Evolutionary conservation across 495 filamentous ascomycete genomes (phyloP), one percentile per base, ranked within the genome.

Genomic region (Coniosporium apollinis): DNA sequence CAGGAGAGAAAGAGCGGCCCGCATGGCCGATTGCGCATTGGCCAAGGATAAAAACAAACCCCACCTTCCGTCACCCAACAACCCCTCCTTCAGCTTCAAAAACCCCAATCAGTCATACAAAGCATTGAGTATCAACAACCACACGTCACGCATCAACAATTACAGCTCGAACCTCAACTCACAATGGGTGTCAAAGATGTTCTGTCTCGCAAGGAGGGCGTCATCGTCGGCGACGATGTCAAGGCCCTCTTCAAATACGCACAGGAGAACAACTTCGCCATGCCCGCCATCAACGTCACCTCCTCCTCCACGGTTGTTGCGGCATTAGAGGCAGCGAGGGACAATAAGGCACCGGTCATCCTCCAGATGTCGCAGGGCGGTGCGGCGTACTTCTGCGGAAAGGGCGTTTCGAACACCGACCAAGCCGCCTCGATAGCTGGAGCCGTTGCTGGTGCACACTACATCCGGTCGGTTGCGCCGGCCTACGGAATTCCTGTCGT

Each of bases 281-380:
- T 96, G 15, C 5, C 21, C 7, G 7, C 1, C 11, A 32, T 68
- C 60, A 89, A 92, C 59, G 82, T 94, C 49, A 94, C 89, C 46
- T 92, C 82, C 31, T 86, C 79, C 34, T 89, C 80, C 43, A 92
- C 85, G 33, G 83, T 79, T 32, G 74, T 94, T 42, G 75, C 84
- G 46, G 62, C 79, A 15, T 80, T 96, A 36, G 89, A 99, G 64
- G 91, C 91, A 46, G 89, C 89, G 39, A 73, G 83, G 41, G 89
- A 96, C 54, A 60, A 70, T 47, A 87, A 84, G 50, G 68, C 79
- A 31, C 85, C 87, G 33, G 74, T 94, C 61, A 79, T 93, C 55
- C 72, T 94, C 39, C 86, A 94, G 64, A 63, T 82, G 47, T 87
- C 81, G 49, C 81, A 94, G 61, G 87, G 89, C 50, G 89, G 89